phyloP scores from a whole-genome alignment of 83 land plant genomes.

The Larix sibirica region DNA sequence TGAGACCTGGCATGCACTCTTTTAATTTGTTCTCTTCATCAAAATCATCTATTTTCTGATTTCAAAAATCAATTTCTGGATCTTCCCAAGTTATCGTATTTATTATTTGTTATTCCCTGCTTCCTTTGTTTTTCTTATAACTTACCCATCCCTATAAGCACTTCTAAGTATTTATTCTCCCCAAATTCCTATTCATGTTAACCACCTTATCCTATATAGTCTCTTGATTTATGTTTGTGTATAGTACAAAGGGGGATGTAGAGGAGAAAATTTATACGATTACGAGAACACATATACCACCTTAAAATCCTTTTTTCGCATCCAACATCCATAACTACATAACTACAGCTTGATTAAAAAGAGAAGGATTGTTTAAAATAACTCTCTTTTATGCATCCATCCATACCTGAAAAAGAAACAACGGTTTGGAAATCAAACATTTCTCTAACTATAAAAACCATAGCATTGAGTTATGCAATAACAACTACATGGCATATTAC shows the following conservation, averaged over 20 bases:
- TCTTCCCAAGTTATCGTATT: no score
- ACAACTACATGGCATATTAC: slow-evolving; percentile 5
- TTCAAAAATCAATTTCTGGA: no score
- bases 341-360: slow-evolving; percentile 73
- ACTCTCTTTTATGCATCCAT: slow-evolving; percentile 86
- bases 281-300: slow-evolving; percentile 25
- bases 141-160: no score
- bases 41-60: no score
- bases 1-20: no score
- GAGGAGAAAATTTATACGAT: not conserved
- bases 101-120: no score
- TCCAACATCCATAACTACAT: slow-evolving; percentile 95
- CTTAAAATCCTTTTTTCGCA: slow-evolving; percentile 98
- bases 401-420: slow-evolving; percentile 66
- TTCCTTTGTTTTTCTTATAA: no score
- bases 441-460: not conserved
- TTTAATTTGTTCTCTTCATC: no score
- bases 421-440: not conserved
- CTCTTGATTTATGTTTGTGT: not conserved
- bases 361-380: slow-evolving; percentile 73
- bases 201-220: not conserved
- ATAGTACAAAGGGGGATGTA: not conserved
- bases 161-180: no score
- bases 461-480: not conserved
- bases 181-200: no score